phyloP scores from a whole-genome alignment of 805 yeast genomes.

The Wickerhamomyces mucosus region DNA sequence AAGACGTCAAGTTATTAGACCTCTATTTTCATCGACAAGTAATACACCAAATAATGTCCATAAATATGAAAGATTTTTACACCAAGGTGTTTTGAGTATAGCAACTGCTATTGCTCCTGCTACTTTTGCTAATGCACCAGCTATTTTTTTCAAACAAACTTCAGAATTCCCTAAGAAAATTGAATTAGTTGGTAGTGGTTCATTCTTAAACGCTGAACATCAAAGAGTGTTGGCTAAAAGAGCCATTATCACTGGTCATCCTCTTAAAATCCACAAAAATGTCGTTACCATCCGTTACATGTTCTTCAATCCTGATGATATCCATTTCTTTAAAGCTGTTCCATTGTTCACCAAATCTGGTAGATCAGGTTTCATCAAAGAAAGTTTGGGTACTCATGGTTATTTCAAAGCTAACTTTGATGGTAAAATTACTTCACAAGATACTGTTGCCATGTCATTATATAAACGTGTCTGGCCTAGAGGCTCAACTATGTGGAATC shows the following conservation, averaged over 20 bases:
- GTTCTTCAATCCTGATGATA: constrained; percentile 91
- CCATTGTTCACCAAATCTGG: constrained; percentile 92
- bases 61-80: constrained; percentile 76
- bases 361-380: constrained; percentile 89
- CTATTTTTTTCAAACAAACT: constrained; percentile 63
- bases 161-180: constrained; percentile 35
- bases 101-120: constrained; percentile 89
- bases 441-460: constrained; percentile 85
- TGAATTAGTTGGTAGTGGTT: constrained; percentile 81
- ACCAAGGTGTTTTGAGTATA: constrained; percentile 61
- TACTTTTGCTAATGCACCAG: constrained; percentile 76
- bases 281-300: constrained; percentile 91
- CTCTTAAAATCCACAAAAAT: constrained; percentile 87
- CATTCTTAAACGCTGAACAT: constrained; percentile 80
- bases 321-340: constrained; percentile 79
- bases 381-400: constrained; percentile 96
- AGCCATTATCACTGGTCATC: constrained; percentile 85
- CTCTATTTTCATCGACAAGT: constrained; percentile 72
- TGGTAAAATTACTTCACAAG: constrained; percentile 84
- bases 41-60: constrained; percentile 78
- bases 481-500: constrained; percentile 25
- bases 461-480: constrained; percentile 93
- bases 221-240: constrained; percentile 81
- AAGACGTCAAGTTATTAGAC: constrained; percentile 74
- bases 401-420: constrained; percentile 94